Percentiles rank a stretch among this genome's conserved stretches.
phyloP scores from a whole-genome alignment of 768 basidiomycete genomes.

The Rhodotorula toruloides region DNA sequence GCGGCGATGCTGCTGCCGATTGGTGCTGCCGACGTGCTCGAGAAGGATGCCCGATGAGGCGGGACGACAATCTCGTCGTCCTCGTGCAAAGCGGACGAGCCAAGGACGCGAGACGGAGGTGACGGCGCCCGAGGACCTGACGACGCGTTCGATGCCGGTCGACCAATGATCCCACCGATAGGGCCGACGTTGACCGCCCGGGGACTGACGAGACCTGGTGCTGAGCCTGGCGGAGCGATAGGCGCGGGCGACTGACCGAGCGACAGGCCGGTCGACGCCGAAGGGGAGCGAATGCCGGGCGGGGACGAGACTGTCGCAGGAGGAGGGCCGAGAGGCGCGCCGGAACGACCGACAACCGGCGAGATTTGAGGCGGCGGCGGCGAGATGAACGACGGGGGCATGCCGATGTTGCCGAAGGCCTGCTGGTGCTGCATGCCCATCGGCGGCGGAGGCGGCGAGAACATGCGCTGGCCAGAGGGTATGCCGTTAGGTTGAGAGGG shows the following conservation, averaged over 20 bases:
- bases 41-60: slow-evolving; percentile 16
- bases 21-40: slow-evolving; percentile 4
- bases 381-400: slow-evolving; percentile 17
- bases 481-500: slow-evolving; percentile 28
- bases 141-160: slow-evolving; percentile 20
- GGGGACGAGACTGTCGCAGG: neutral
- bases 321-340: slow-evolving; percentile 5
- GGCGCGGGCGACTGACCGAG: slow-evolving; percentile 18
- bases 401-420: slow-evolving; percentile 22
- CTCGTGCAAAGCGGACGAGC: slow-evolving; percentile 32
- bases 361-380: slow-evolving; percentile 26
- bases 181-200: slow-evolving; percentile 9
- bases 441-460: slow-evolving; percentile 30
- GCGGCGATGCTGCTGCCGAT: slow-evolving; percentile 1
- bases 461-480: slow-evolving; percentile 22
- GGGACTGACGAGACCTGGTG: slow-evolving; percentile 9
- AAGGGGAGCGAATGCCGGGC: slow-evolving; percentile 3
- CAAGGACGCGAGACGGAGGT: slow-evolving; percentile 31
- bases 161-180: slow-evolving; percentile 31
- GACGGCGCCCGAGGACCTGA: slow-evolving; percentile 16
- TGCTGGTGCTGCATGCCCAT: slow-evolving; percentile 25
- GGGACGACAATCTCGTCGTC: slow-evolving; percentile 38
- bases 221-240: slow-evolving; percentile 1
- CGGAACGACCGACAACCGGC: slow-evolving; percentile 5
- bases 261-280: slow-evolving; percentile 11